Evolutionary conservation across 495 filamentous ascomycete species (phyloP), one percentile per base, ranked within the genome.

Genomic region (Pyrenopolyporus hunteri): DNA sequence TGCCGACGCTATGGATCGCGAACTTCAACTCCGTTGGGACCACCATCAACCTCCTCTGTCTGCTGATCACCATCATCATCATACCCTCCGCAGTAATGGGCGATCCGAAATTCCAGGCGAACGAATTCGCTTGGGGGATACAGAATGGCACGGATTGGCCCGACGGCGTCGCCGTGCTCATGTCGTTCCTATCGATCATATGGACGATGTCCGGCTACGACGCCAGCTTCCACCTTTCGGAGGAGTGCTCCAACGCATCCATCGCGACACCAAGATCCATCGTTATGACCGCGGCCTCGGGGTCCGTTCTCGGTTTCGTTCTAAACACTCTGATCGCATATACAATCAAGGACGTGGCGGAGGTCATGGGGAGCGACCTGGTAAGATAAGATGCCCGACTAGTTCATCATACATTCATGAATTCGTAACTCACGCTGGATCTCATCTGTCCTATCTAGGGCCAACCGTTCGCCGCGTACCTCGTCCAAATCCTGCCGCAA

Each of bases 321-420:
- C 73, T 92, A 17, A 89, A 92, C 71, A 77, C 91, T 1, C 85
- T 91, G 3, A 88, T 91, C 43, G 89, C 88, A n/a, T 92, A 92
- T 70, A 92, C 89, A 3, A 87, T 92, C 17, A 68, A 84, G 23
- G 86, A 90, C 59, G 88, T 92, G 62, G 72, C 75, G 3, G 77
- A 65, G 13, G 85, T 86, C 13, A 73, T 92, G 2, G 68, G 78
- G 13, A 88, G 85, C 11, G 80, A 85, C 11, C 77, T 91, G 14
- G 55, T 64, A 59, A 50, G 59, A n/a, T n/a, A n/a, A 35, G 10
- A 4, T 17, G 11, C 17, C 13, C n/a, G n/a, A 1, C 23, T 28
- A 6, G n/a, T 10, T 29, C 26, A 5, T 29, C 9, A 29, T 29
- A 29, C 20, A 25, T 49, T 26, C 9, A n/a, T 14, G 3, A 17